These are phyloP conservation scores for Trypanosomatidae sp. DNA, from an alignment of 208 protist species.

Conservation along the genomic window DNA sequence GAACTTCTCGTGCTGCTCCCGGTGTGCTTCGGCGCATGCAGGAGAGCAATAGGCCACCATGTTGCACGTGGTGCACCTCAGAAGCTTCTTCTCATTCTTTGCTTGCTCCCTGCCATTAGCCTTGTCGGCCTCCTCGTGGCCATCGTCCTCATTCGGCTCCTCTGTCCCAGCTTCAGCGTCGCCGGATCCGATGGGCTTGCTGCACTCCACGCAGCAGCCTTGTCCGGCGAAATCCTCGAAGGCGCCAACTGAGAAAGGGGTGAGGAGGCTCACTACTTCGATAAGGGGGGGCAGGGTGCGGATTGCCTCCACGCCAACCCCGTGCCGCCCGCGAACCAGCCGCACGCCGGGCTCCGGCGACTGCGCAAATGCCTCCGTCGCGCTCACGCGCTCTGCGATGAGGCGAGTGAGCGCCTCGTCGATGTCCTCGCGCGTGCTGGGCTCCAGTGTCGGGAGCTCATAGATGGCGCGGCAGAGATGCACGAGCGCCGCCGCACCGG, in stretches of 20 bases:
- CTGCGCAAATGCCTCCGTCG: constrained; percentile 5
- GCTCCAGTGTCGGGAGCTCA: constrained; percentile 57
- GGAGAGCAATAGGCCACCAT: constrained; percentile 64
- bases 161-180: not conserved
- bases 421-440: constrained; percentile 23
- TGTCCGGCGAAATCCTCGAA: constrained; percentile 55
- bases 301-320: constrained; percentile 53
- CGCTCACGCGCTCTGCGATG: constrained; percentile 14
- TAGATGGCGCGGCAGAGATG: constrained; percentile 79
- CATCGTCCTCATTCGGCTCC: not conserved
- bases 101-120: not conserved
- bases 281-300: constrained; percentile 36
- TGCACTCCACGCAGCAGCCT: constrained; percentile 62
- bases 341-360: constrained; percentile 23
- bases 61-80: constrained; percentile 39
- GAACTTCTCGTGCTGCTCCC: constrained; percentile 53
- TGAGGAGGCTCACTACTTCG: constrained; percentile 36
- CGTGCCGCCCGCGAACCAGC: constrained; percentile 16
- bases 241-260: constrained; percentile 63
- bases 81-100: not conserved
- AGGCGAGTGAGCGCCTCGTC: constrained; percentile 29
- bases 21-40: constrained; percentile 42
- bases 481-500: constrained; percentile 33
- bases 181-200: constrained; percentile 8
- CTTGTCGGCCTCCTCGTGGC: not conserved